These are phyloP conservation scores for Rhypophila decipiens DNA, from an alignment of 495 filamentous ascomycete species.

Conservation along the genomic window DNA sequence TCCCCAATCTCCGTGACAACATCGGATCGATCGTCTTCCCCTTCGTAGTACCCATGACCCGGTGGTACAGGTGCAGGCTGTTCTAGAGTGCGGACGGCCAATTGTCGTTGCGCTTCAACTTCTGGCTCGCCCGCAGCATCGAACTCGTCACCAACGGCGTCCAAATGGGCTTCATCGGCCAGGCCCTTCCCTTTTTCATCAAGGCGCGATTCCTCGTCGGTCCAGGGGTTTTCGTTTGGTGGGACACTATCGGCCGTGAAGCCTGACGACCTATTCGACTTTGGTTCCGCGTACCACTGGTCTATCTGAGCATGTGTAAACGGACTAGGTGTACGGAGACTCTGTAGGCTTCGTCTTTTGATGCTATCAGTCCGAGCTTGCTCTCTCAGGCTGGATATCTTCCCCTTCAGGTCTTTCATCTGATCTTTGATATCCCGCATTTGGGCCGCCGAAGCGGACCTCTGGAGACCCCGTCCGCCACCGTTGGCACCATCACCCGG, in stretches of 20 bases:
- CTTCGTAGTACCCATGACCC: no score
- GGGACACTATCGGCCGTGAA: conserved; percentile 6
- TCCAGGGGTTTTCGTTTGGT: conserved; percentile 22
- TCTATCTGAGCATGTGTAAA: conserved; percentile 66
- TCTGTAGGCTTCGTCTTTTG: conserved; percentile 77
- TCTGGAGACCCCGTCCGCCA: conserved; percentile 30
- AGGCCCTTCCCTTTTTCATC: conserved; percentile 14
- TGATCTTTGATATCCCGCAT: conserved; percentile 83
- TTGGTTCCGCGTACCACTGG: conserved; percentile 60
- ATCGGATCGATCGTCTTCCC: conserved; percentile 28
- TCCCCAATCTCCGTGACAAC: conserved; percentile 33
- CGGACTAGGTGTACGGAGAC: conserved; percentile 75
- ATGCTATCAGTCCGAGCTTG: conserved; percentile 77
- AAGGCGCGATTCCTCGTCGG: conserved; percentile 29
- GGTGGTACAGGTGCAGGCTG: no score
- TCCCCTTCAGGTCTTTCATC: conserved; percentile 89
- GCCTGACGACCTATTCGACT: conserved; percentile 17
- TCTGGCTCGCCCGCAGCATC: no score
- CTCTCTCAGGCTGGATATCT: conserved; percentile 77
- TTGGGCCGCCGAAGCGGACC: conserved; percentile 56
- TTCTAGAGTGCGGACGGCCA: no score
- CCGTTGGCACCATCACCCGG: conserved; percentile 13
- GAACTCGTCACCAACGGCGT: conserved; percentile 15
- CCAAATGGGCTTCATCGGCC: conserved; percentile 4
- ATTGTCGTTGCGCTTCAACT: no score